A percentile compares a stretch with the other conserved stretches of the same genome.
Evolutionary conservation across 345 rosid genomes (phyloP).

Genomic region (Turritis glabra): DNA sequence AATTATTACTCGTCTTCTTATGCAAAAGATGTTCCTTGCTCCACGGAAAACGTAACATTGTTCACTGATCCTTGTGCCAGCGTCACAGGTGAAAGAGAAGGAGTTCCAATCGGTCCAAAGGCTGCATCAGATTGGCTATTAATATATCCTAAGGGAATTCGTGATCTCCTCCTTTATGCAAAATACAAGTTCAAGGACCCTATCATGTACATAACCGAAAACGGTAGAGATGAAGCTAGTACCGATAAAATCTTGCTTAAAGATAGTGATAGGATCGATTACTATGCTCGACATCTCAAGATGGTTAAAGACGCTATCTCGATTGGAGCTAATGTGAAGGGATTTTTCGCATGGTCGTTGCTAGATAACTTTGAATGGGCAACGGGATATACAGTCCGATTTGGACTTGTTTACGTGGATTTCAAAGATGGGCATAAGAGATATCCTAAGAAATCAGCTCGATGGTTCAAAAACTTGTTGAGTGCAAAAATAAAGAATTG

Average conservation of each 20-base stretch:
- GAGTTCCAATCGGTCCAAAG: not conserved
- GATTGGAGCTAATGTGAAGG: not conserved
- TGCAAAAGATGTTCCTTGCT: not conserved
- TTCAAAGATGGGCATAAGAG: not conserved
- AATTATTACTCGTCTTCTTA: not conserved
- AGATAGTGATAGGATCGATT: conserved; percentile 3
- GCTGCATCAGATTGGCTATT: conserved; percentile 2
- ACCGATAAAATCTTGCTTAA: not conserved
- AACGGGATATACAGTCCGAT: not conserved
- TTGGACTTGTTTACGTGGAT: not conserved
- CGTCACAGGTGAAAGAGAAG: not conserved
- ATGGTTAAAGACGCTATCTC: conserved; percentile 2
- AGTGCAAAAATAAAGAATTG: not conserved
- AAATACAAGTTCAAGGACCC: conserved; percentile 8
- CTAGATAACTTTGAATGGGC: conserved; percentile 4
- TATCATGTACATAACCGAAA: not conserved
- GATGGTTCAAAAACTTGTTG: not conserved
- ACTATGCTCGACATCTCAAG: not conserved
- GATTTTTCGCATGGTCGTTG: not conserved
- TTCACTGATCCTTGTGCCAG: conserved; percentile 1
- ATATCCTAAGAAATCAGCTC: not conserved
- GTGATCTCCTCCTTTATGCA: not conserved
- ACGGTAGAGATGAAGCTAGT: not conserved
- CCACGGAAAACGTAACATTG: not conserved
- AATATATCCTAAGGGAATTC: not conserved